Percentiles rank a stretch among this genome's conserved stretches.
Evolutionary conservation across 805 yeast genomes (phyloP).

Genomic region (Metschnikowia amazonensis): DNA sequence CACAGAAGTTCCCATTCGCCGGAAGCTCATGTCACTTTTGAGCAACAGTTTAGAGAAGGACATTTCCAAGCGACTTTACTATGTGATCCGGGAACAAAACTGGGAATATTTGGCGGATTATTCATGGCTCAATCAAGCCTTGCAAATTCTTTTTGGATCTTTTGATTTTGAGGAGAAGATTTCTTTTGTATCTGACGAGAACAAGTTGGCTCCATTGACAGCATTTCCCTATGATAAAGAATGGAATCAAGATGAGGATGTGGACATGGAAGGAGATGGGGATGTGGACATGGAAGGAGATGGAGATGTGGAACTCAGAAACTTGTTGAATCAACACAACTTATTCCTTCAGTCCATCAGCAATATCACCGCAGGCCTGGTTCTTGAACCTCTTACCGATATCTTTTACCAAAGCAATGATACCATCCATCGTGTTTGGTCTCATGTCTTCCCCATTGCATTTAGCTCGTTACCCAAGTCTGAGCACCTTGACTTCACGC

Average conservation of each 20-base stretch:
- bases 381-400: conserved; percentile 71
- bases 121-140: conserved; percentile 92
- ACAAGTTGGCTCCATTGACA: conserved; percentile 51
- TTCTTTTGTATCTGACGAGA: conserved; percentile 44
- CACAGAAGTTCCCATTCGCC: conserved; percentile 69
- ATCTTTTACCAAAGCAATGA: conserved; percentile 78
- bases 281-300: conserved; percentile 20
- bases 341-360: conserved; percentile 29
- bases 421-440: conserved; percentile 81
- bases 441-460: conserved; percentile 75
- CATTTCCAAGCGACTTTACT: conserved; percentile 72
- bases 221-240: conserved; percentile 28
- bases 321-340: conserved; percentile 26
- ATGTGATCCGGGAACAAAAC: conserved; percentile 89
- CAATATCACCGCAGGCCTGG: conserved; percentile 48
- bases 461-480: conserved; percentile 70
- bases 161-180: conserved; percentile 52
- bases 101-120: conserved; percentile 95
- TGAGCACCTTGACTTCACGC: conserved; percentile 80
- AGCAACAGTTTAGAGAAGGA: conserved; percentile 75
- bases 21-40: conserved; percentile 73
- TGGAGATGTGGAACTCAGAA: conserved; percentile 18
- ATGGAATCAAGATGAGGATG: neutral
- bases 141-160: conserved; percentile 79
- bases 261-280: conserved; percentile 10